Conservation (phyloP, 768 basidiomycete species). For the Lactifluus subvellereus region DNA sequence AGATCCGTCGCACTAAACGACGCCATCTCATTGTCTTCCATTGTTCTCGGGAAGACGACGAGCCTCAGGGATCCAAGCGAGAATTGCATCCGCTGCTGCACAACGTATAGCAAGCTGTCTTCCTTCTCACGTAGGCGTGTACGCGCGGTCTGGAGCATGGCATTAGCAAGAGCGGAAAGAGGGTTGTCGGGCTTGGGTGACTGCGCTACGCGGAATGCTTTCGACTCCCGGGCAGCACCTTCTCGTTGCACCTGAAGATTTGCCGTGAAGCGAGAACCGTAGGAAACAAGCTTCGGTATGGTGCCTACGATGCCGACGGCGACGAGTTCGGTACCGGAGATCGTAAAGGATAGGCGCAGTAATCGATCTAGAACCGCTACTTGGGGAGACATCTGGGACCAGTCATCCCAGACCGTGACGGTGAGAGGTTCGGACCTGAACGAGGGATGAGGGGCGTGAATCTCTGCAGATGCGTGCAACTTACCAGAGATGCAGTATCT, state of each 20-base stretch:
- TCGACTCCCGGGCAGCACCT: constrained; percentile 74
- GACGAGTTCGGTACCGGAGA: constrained; percentile 62
- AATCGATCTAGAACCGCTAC: constrained; percentile 43
- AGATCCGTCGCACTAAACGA: constrained; percentile 66
- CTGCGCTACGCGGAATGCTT: constrained; percentile 67
- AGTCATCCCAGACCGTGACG: constrained; percentile 75
- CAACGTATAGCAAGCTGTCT: constrained; percentile 48
- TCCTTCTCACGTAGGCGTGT: constrained; percentile 67
- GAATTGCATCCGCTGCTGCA: constrained; percentile 72
- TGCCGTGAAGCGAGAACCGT: constrained; percentile 66
- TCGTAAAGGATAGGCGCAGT: constrained; percentile 67
- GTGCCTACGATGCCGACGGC: constrained; percentile 67
- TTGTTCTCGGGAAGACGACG: constrained; percentile 72
- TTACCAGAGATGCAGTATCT: constrained; percentile 69
- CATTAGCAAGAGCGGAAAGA: constrained; percentile 78
- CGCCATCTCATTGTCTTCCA: constrained; percentile 72
- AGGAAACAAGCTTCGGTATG: constrained; percentile 69
- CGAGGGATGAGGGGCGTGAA: neutral
- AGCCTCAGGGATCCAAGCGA: constrained; percentile 58
- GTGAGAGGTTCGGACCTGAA: constrained; percentile 71
- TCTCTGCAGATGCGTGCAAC: constrained; percentile 24
- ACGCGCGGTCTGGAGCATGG: constrained; percentile 72
- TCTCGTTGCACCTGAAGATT: constrained; percentile 68
- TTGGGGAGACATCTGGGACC: constrained; percentile 49
- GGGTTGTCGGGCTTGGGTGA: constrained; percentile 72